Conservation (phyloP, 2,329 filamentous ascomycete species). For the Colletotrichum shisoi region DNA sequence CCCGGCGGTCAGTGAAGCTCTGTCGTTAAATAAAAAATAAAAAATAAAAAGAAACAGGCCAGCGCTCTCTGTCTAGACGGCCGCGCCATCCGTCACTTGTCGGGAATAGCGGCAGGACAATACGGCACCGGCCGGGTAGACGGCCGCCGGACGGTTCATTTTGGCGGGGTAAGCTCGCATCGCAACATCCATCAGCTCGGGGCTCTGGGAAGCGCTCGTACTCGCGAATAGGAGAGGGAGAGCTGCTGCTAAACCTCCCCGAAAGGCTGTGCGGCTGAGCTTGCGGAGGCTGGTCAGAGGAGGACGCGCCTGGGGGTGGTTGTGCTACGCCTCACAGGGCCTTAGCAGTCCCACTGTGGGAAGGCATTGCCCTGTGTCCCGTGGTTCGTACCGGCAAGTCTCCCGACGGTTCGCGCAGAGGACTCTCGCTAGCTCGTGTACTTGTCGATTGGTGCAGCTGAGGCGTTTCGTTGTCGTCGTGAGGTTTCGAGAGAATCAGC, state of each 20-base stretch:
- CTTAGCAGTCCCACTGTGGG: background rate
- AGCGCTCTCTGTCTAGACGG: background rate
- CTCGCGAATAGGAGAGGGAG: background rate
- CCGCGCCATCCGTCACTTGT: background rate
- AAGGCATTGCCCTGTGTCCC: background rate
- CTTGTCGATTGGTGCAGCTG: background rate
- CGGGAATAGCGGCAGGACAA: background rate
- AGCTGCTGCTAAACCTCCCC: slow-evolving; percentile 12
- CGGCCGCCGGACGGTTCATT: background rate
- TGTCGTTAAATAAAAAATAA: too few species aligned
- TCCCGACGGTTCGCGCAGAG: background rate
- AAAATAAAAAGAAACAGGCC: too few species aligned
- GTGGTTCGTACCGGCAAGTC: background rate
- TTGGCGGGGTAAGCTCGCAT: background rate
- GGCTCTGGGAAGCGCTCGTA: background rate
- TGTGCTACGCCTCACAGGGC: slow-evolving; percentile 31
- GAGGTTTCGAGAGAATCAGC: background rate
- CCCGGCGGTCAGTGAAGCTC: too few species aligned
- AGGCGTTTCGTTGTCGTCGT: slow-evolving; percentile 1
- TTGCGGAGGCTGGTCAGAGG: slow-evolving; percentile 23
- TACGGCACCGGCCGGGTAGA: background rate
- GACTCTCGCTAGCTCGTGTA: background rate
- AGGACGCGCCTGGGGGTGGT: slow-evolving; percentile 24
- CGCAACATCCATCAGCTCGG: background rate
- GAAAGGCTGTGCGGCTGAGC: slow-evolving; percentile 35